Conservation (phyloP, 495 filamentous ascomycete genomes). For the Trichoderma erinaceum region DNA sequence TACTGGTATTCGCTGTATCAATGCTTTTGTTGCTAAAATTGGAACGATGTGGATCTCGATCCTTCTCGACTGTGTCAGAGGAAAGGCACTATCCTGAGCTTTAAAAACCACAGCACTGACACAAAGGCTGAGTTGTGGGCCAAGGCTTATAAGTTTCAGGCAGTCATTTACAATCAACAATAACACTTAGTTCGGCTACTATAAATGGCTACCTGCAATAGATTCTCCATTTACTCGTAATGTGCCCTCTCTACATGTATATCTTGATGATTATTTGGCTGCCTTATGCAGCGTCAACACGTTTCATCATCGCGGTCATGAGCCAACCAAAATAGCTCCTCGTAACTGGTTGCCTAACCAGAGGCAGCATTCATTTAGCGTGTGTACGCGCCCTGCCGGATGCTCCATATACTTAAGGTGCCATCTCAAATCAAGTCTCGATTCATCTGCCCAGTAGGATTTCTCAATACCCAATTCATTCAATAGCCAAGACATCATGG, state of each 20-base stretch:
- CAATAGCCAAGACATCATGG: neutral
- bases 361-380: neutral
- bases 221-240: neutral
- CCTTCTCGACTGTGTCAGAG: too few relatives aligned
- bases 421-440: too few relatives aligned
- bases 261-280: neutral
- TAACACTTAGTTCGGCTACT: neutral
- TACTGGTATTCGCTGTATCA: too few relatives aligned
- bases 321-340: neutral
- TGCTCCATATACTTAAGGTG: too few relatives aligned
- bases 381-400: too few relatives aligned
- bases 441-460: too few relatives aligned
- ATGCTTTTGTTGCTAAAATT: too few relatives aligned
- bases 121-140: neutral
- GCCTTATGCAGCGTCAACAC: neutral
- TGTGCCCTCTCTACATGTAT: neutral
- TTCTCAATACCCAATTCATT: too few relatives aligned
- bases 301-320: neutral
- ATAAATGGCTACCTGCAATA: neutral
- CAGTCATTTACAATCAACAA: neutral
- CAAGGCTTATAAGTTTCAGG: neutral
- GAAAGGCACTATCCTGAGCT: too few relatives aligned
- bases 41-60: too few relatives aligned
- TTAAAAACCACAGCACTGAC: neutral
- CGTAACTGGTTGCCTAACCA: neutral